Conservation (phyloP, 192 early-diverging fungal genomes). For the Allomyces macrogynus region DNA sequence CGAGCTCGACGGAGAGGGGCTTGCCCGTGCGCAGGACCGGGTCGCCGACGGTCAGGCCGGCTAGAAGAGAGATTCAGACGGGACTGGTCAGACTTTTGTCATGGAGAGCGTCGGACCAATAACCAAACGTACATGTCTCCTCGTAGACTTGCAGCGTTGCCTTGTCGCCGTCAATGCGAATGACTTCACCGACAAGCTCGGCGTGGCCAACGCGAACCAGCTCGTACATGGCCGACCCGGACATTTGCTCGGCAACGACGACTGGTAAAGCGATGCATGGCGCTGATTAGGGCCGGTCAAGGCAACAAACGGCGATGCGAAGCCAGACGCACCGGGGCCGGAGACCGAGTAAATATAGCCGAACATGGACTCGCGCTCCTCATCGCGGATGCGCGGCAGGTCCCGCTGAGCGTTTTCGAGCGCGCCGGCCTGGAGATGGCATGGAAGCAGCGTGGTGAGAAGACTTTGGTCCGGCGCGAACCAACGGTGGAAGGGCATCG, state of each 20-base stretch:
- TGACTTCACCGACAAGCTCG: constrained; percentile 97
- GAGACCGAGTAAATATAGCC: constrained; percentile 95
- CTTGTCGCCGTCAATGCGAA: constrained; percentile 97
- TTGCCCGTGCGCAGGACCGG: constrained; percentile 95
- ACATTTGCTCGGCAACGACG: constrained; percentile 97
- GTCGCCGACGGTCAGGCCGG: constrained; percentile 95
- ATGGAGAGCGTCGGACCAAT: background rate
- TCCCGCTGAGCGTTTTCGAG: constrained; percentile 67
- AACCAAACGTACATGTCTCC: constrained; percentile 57
- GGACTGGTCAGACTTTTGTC: background rate
- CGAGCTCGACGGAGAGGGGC: constrained; percentile 94
- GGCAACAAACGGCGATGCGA: background rate
- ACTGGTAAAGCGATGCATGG: constrained; percentile 24
- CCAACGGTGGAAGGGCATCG: no score
- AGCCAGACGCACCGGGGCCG: constrained; percentile 55
- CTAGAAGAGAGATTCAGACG: constrained; percentile 15
- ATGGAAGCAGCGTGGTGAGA: no score
- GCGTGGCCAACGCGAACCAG: constrained; percentile 95
- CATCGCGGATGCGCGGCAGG: constrained; percentile 66
- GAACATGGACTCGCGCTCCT: constrained; percentile 62
- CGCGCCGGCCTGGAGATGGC: constrained; percentile 54
- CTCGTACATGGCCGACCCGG: constrained; percentile 92
- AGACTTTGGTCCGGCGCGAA: no score
- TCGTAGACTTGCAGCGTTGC: constrained; percentile 99
- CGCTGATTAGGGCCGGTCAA: no score